These are phyloP conservation scores for Penicillium antarcticum DNA, from an alignment of 495 filamentous ascomycete genomes.

Conservation along the genomic window DNA sequence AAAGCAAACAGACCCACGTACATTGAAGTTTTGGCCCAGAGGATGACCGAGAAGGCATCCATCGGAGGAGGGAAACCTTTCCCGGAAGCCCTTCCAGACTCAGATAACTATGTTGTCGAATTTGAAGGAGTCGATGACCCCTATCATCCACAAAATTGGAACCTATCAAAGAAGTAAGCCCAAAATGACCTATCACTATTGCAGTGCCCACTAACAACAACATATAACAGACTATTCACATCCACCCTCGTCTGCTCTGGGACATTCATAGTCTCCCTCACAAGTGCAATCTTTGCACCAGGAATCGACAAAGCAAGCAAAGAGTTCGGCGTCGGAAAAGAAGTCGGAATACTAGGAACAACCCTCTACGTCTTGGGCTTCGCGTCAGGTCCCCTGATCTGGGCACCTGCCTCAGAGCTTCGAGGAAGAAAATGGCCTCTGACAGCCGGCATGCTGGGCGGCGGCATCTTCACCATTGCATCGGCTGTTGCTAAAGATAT, in stretches of 20 bases:
- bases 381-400: constrained; percentile 52
- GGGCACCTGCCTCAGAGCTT: constrained; percentile 73
- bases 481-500: constrained; percentile 56
- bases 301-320: constrained; percentile 40
- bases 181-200: neutral
- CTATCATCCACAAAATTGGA: constrained; percentile 53
- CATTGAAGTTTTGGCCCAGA: neutral
- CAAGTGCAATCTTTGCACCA: constrained; percentile 52
- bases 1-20: too few relatives aligned
- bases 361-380: constrained; percentile 54
- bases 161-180: constrained; percentile 26
- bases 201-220: neutral
- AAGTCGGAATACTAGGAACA: constrained; percentile 51
- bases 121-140: constrained; percentile 51
- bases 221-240: constrained; percentile 17
- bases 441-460: constrained; percentile 47
- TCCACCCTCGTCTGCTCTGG: constrained; percentile 41
- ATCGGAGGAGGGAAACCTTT: constrained; percentile 36
- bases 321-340: constrained; percentile 43
- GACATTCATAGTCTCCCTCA: constrained; percentile 51
- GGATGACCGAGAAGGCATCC: constrained; percentile 14
- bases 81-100: constrained; percentile 37
- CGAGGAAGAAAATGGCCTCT: constrained; percentile 60
- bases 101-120: constrained; percentile 48
- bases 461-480: constrained; percentile 53